Percentiles rank a stretch among this genome's conserved stretches.
Conservation (phyloP, 148 eudicot genomes). For the Oxyria digyna region DNA sequence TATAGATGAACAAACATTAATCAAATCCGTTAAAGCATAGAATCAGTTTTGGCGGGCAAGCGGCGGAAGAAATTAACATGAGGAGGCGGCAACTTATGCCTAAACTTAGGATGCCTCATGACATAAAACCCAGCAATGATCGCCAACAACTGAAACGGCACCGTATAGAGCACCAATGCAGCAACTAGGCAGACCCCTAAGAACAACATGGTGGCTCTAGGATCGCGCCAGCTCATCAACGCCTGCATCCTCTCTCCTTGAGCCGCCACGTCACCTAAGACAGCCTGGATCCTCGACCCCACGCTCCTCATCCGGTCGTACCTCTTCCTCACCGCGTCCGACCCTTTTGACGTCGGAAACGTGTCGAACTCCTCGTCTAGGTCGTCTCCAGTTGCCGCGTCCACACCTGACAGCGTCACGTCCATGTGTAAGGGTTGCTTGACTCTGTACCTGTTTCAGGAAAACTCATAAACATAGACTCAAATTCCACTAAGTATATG, state of each 20-base stretch:
- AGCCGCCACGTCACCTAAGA: constrained; percentile 9
- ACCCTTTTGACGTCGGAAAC: constrained; percentile 8
- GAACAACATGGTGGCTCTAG: constrained; percentile 7
- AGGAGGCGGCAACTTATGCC: constrained; percentile 1
- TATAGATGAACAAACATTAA: too few species aligned
- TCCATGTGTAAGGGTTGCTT: constrained; percentile 17
- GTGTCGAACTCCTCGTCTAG: constrained; percentile 24
- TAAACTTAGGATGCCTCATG: constrained; percentile 15
- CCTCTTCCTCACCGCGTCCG: constrained; percentile 15
- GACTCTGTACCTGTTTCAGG: constrained; percentile 5
- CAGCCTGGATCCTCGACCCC: constrained; percentile 5
- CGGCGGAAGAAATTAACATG: constrained; percentile 12
- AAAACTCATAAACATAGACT: too few species aligned
- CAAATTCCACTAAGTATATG: too few species aligned
- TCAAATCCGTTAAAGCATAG: constrained; percentile 2
- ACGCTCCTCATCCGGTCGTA: constrained; percentile 14
- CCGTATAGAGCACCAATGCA: constrained; percentile 7
- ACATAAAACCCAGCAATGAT: neutral
- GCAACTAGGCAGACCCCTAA: neutral
- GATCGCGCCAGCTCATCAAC: constrained; percentile 12
- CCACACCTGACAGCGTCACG: constrained; percentile 12
- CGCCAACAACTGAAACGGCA: constrained; percentile 7
- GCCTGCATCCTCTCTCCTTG: constrained; percentile 14
- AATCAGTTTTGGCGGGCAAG: constrained; percentile 12
- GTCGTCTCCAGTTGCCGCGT: constrained; percentile 10